Evolutionary conservation across 2,329 filamentous ascomycete genomes (phyloP).

Genomic region (Aspergillus intermedius): DNA sequence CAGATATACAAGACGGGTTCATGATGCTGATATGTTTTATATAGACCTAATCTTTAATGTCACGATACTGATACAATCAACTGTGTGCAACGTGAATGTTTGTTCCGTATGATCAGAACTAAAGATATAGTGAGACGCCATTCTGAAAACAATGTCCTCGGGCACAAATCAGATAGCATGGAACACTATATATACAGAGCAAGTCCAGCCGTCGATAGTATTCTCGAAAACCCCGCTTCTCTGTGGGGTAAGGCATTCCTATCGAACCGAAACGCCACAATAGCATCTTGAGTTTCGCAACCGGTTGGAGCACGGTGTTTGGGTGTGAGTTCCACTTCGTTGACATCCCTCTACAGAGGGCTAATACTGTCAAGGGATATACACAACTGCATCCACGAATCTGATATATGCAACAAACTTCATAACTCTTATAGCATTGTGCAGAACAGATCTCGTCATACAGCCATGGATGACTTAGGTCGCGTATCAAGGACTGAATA

Average conservation of each 20-base stretch:
- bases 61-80: not conserved
- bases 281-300: conserved; percentile 40
- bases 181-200: not conserved
- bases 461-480: conserved; percentile 46
- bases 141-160: too few species aligned
- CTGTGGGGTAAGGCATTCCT: too few species aligned
- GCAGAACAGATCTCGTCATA: conserved; percentile 34
- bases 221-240: too few species aligned
- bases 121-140: too few species aligned
- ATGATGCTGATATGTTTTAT: not conserved
- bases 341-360: not conserved
- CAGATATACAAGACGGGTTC: not conserved
- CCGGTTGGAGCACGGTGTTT: conserved; percentile 41
- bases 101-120: too few species aligned
- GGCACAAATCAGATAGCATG: too few species aligned
- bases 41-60: not conserved
- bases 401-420: conserved; percentile 39
- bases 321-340: conserved; percentile 22
- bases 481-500: conserved; percentile 32
- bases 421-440: conserved; percentile 40
- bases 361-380: conserved; percentile 33
- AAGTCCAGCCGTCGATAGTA: not conserved
- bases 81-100: too few species aligned
- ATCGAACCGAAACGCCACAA: conserved; percentile 34
- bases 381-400: conserved; percentile 41